Base-by-base conservation (phyloP, 352 stramenopile species). In the Halophytophthora batemanensis region DNA sequence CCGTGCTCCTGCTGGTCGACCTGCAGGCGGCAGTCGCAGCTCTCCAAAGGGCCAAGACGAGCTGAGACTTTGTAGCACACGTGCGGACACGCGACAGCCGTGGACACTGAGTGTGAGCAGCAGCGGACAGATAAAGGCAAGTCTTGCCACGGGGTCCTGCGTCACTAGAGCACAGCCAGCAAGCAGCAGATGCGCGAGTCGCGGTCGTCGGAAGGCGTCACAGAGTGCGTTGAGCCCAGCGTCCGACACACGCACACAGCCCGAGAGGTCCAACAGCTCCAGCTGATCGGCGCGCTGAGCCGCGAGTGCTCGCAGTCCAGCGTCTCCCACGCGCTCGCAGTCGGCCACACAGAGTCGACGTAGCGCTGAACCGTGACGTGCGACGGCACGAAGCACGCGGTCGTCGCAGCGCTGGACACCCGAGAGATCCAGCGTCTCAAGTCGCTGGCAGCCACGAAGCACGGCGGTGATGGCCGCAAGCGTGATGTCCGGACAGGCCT, bases 401-500 rank as follows among this genome's bases (percentile, higher is more conserved):
- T 90, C 84, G 66, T 76, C 76, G 46, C 77, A 89, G 28, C 66
- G 63, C 28, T 61, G 22, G 6, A 89, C 71, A 2, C 74, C 68
- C 0, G 77, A 78, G 0, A 90, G 48, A 51, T 89, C 81, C 22
- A 93, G 64, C 12, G 65, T 53, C 1, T 46, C 50, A 5, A 93
- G 61, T 1, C 22, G 33, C 2, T 59, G 65, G 46, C 77, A 93
- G 2, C 74, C 71, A 6, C 84, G 63, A 13, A 88, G 59, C 18
- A 98, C 56, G 0, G 65, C 64, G 3, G 61, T 67, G 21, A 96
- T 64, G 0, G 84, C 90, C 10, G 59, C 43, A 2, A 90, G 45
- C 25, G 86, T 96, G 41, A 97, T 59, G 10, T 87, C 82, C 5
- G 79, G 74, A 57, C 93, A 98, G 7, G 76, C 78, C 10, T 82